phyloP scores from a whole-genome alignment of 768 basidiomycete genomes.

The Suillus americanus region DNA sequence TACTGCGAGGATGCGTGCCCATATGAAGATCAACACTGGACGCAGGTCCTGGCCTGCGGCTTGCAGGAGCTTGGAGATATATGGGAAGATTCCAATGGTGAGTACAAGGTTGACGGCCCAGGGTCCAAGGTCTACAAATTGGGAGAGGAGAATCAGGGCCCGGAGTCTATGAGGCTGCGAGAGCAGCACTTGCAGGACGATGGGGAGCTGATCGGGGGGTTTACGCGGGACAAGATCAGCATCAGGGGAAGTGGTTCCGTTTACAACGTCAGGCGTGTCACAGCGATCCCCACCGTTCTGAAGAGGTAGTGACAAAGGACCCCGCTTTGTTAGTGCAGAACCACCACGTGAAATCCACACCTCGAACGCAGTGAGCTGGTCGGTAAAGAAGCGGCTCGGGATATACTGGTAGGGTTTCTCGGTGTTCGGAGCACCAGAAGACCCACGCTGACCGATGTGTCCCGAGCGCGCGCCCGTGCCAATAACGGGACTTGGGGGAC shows the following conservation, averaged over 20 bases:
- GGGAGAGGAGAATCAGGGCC: constrained; percentile 92
- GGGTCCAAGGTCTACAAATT: constrained; percentile 97
- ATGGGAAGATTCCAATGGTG: constrained; percentile 97
- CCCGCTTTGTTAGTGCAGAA: constrained; percentile 75
- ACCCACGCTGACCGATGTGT: constrained; percentile 22
- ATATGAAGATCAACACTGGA: constrained; percentile 97
- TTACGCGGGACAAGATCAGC: constrained; percentile 73
- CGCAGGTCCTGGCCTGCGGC: constrained; percentile 94
- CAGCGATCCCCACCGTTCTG: constrained; percentile 36
- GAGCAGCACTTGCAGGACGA: constrained; percentile 94
- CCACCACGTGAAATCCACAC: constrained; percentile 97
- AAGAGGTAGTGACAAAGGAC: constrained; percentile 69
- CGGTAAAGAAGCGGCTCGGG: constrained; percentile 91
- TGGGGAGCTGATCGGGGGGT: constrained; percentile 96
- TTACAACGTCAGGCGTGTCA: constrained; percentile 20
- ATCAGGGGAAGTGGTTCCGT: constrained; percentile 19
- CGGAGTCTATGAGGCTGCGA: constrained; percentile 95
- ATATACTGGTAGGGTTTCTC: constrained; percentile 70
- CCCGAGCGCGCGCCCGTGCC: constrained; percentile 13
- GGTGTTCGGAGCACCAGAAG: constrained; percentile 22
- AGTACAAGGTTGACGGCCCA: constrained; percentile 98
- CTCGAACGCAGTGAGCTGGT: constrained; percentile 96
- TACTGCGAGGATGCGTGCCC: constrained; percentile 97
- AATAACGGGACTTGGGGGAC: constrained; percentile 22
- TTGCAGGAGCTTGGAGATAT: constrained; percentile 94